These are phyloP conservation scores for Orbilia oligospora DNA, from an alignment of 2,329 filamentous ascomycete species.

Conservation along the genomic window DNA sequence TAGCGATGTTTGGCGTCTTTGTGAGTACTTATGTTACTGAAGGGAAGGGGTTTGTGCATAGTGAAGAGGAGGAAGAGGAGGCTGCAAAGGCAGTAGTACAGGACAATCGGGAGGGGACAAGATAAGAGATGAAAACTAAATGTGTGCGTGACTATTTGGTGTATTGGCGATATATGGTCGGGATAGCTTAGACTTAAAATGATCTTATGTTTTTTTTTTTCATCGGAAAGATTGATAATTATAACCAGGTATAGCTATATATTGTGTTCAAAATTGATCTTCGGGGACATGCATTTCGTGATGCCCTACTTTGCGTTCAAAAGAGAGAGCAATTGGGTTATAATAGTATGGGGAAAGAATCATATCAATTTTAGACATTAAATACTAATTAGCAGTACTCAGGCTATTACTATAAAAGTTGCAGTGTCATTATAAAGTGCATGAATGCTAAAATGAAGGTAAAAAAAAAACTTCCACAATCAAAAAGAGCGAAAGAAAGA, in stretches of 20 bases:
- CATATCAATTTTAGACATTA: slow-evolving; percentile 24
- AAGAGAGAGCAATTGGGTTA: background rate
- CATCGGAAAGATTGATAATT: too few species aligned
- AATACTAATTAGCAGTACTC: slow-evolving; percentile 13
- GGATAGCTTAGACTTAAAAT: too few species aligned
- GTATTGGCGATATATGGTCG: background rate
- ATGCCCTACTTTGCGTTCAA: too few species aligned
- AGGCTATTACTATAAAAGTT: slow-evolving; percentile 6
- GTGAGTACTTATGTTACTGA: slow-evolving; percentile 61
- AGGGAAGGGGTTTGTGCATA: slow-evolving; percentile 60
- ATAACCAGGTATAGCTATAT: too few species aligned
- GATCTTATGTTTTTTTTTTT: too few species aligned
- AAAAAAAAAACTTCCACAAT: background rate
- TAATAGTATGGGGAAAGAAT: background rate
- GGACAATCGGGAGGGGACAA: background rate
- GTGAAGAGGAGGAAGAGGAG: slow-evolving; percentile 48
- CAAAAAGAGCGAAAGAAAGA: slow-evolving; percentile 5
- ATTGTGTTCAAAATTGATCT: too few species aligned
- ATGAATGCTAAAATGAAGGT: background rate
- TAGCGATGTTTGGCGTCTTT: slow-evolving; percentile 64
- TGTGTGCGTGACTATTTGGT: background rate
- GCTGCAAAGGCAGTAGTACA: slow-evolving; percentile 21
- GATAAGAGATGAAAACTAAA: background rate
- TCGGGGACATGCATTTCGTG: too few species aligned
- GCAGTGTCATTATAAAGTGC: background rate